phyloP scores from a whole-genome alignment of 164 flowering plant species.

The Amborella trichopoda region DNA sequence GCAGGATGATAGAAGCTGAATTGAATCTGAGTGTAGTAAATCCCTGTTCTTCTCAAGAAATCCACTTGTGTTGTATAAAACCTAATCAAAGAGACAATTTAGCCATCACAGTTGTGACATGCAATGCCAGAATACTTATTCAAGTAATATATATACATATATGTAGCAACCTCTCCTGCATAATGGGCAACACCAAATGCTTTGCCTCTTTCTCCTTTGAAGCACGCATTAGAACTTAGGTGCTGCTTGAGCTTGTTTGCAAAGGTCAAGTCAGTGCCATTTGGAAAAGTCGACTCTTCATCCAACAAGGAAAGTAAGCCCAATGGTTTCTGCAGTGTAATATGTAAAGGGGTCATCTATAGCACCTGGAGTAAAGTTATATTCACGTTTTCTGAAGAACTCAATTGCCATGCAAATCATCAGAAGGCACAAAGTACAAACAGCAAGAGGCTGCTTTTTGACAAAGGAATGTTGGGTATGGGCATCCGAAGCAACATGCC shows the following conservation, averaged over 20 bases:
- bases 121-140: not conserved
- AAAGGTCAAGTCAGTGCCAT: slow-evolving; percentile 88
- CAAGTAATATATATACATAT: not conserved
- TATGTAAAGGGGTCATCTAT: no score
- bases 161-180: slow-evolving; percentile 79
- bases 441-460: no score
- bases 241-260: slow-evolving; percentile 96
- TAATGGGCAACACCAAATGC: slow-evolving; percentile 76
- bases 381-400: no score
- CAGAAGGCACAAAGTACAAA: no score
- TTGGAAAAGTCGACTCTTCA: slow-evolving; percentile 99
- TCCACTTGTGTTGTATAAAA: slow-evolving; percentile 81
- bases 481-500: no score
- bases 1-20: slow-evolving; percentile 82
- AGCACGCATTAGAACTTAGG: slow-evolving; percentile 62
- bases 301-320: slow-evolving; percentile 83
- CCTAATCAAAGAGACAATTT: slow-evolving; percentile 32
- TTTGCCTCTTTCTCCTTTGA: slow-evolving; percentile 72
- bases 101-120: not conserved
- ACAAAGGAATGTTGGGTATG: no score
- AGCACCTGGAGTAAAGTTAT: no score
- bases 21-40: slow-evolving; percentile 76
- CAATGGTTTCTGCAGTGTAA: slow-evolving; percentile 72
- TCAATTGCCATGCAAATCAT: no score
- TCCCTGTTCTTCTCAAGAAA: slow-evolving; percentile 97